Evolutionary conservation across 2,329 filamentous ascomycete genomes (phyloP), one percentile per base, ranked within the genome.

Genomic region (Diaporthe sp.): DNA sequence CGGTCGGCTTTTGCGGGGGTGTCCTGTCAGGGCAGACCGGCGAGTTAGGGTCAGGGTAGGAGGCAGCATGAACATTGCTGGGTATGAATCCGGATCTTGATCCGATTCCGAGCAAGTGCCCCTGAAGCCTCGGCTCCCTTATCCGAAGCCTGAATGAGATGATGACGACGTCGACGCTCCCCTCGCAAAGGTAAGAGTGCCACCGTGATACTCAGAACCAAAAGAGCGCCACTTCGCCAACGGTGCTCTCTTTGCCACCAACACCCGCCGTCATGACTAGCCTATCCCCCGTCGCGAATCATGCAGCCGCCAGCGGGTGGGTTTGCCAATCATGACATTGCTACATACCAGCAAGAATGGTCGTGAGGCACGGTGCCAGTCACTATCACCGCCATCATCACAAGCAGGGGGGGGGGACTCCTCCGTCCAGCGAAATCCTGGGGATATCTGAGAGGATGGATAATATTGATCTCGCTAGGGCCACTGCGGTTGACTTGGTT

Each of bases 51-150:
- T 50, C 30, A 51, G 47, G 44, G 58, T 19, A 42, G 13, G 37
- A 39, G 19, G 35, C 5, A 32, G 9, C n/a, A 22, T 12, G 53
- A 6, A 17, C 53, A 35, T 32, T 59, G 32, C 12, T 39, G 37
- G 58, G 13, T 25, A n/a, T 27, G n/a, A 44, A 44, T 50, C 61
- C 61, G 61, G 61, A 66, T 66, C 42, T 50, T 32, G 44, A 51
- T 66, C 61, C 61, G 61, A 66, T 35, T 51, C 42, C 61, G 61
- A 25, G 42, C 44, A n/a, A n/a, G n/a, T n/a, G n/a, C 30, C 61
- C 22, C 50, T 37, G 27, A 37, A 19, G 44, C 30, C 27, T 66
- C 44, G 42, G 61, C 42, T 50, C 30, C 22, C 30, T 5, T 15
- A 37, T 7, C 61, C 44, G 42, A 50, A 9, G 27, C 42, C 27